Percentiles rank a stretch among this genome's conserved stretches.
phyloP scores from a whole-genome alignment of 371 early-diverging fungal genomes.

The Batkoa obscura region DNA sequence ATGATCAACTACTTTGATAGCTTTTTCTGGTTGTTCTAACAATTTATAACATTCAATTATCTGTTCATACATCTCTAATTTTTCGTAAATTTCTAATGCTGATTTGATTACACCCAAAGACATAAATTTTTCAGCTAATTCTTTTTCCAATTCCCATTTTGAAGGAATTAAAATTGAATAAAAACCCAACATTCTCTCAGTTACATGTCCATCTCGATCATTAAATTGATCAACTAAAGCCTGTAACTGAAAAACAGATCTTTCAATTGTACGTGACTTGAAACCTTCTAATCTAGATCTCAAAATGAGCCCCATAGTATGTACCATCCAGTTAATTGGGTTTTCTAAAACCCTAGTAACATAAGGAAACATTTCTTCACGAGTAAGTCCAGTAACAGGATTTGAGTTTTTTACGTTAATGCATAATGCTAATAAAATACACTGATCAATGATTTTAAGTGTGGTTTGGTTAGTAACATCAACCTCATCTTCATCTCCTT shows the following conservation, averaged over 20 bases:
- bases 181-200: constrained; percentile 64
- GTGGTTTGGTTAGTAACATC: constrained; percentile 22
- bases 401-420: constrained; percentile 84
- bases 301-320: constrained; percentile 78
- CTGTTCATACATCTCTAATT: constrained; percentile 88
- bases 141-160: constrained; percentile 88
- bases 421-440: constrained; percentile 71
- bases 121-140: constrained; percentile 67
- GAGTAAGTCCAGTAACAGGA: constrained; percentile 76
- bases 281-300: constrained; percentile 78
- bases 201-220: constrained; percentile 46
- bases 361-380: constrained; percentile 84
- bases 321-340: constrained; percentile 91
- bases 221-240: constrained; percentile 74
- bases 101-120: constrained; percentile 70
- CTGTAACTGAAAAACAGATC: constrained; percentile 79
- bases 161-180: constrained; percentile 60
- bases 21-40: constrained; percentile 62
- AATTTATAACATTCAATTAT: constrained; percentile 65
- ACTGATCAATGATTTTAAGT: constrained; percentile 65
- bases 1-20: constrained; percentile 43
- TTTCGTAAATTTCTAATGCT: constrained; percentile 80
- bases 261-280: constrained; percentile 76
- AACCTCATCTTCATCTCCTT: constrained; percentile 12
- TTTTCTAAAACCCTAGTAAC: constrained; percentile 76